Base-by-base conservation (phyloP, 2,329 filamentous ascomycete species). In the Ophiostoma sp. region DNA sequence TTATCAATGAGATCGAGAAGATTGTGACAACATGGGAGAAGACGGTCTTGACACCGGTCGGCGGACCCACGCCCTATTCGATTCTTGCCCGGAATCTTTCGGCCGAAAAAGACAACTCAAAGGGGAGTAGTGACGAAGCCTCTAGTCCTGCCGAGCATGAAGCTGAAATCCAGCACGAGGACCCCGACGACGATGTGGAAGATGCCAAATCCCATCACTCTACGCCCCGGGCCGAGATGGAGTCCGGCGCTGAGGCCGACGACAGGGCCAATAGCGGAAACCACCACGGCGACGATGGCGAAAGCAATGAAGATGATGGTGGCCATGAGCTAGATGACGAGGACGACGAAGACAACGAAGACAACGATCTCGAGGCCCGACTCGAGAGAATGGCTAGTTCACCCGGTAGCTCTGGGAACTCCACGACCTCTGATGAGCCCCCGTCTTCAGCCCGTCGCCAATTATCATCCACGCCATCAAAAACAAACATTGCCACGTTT, bases 1-100 rank as follows among this genome's bases (percentile, higher is more conserved):
- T 99, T 62, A 94, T 98, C 75, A 85, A 90, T 1, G 94, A 99
- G 78, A 96, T 99, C 68, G 85, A 88, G 39, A 94, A 93, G 76
- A 83, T 99, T 41, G 90, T 93, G 0, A 84, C 80, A 68, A 79
- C 83, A 68, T 10, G 15, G 1, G 68, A 54, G 3, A 62, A 48
- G 20, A 15, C 36, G 3, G 81, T 5, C 11, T 31, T n/a, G 44
- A 48, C 44, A 13, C 10, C n/a, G 10, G 52, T 27, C 23, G n/a
- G 52, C 23, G 52, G 52, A 27, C n/a, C 52, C 11, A 57, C 52
- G n/a, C 10, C 23, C n/a, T 27, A 57, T 57, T 57, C 52, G 11
- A 27, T 23, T 31, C 52, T 27, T 27, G n/a, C 23, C 52, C 52
- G n/a, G 52, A 1, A 4, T 57, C 52, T n/a, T 11, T 33, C 60